These are phyloP conservation scores for Oehlia diaphana DNA, from an alignment of 192 early-diverging fungal species.

Conservation along the genomic window DNA sequence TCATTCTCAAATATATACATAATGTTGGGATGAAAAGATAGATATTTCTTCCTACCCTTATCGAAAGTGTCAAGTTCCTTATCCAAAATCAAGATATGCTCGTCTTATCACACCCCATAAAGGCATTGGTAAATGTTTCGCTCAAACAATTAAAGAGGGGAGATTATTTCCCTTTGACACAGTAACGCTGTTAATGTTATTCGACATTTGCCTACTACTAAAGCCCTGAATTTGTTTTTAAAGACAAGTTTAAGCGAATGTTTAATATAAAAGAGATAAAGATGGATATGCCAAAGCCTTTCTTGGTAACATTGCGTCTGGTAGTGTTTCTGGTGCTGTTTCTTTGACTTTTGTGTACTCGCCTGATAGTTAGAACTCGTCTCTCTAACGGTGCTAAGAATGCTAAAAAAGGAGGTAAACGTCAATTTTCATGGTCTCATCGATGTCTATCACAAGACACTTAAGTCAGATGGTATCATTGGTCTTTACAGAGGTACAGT, in stretches of 20 bases:
- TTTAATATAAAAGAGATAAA: constrained; percentile 76
- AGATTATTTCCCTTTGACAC: constrained; percentile 73
- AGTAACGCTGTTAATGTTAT: constrained; percentile 94
- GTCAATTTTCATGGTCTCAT: constrained; percentile 92
- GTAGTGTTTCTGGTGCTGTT: constrained; percentile 90
- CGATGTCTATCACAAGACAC: constrained; percentile 82
- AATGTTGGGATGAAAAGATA: constrained; percentile 17
- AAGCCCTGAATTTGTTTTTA: constrained; percentile 96
- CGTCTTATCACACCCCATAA: constrained; percentile 76
- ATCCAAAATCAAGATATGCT: constrained; percentile 90
- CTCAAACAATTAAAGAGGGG: constrained; percentile 80
- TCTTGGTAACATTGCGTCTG: constrained; percentile 89
- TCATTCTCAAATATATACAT: background rate
- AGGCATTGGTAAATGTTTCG: constrained; percentile 91
- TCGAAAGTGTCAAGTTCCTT: constrained; percentile 96
- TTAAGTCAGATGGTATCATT: constrained; percentile 78
- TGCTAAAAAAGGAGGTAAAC: constrained; percentile 70
- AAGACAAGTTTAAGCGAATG: constrained; percentile 94
- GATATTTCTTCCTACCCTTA: constrained; percentile 64
- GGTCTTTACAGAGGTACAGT: constrained; percentile 89
- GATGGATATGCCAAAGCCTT: constrained; percentile 85
- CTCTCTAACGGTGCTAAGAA: constrained; percentile 64
- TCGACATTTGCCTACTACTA: constrained; percentile 98
- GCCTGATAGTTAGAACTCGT: constrained; percentile 96
- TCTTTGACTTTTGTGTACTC: constrained; percentile 91